phyloP scores from a whole-genome alignment of 768 basidiomycete species.

The Crucibulum laeve region DNA sequence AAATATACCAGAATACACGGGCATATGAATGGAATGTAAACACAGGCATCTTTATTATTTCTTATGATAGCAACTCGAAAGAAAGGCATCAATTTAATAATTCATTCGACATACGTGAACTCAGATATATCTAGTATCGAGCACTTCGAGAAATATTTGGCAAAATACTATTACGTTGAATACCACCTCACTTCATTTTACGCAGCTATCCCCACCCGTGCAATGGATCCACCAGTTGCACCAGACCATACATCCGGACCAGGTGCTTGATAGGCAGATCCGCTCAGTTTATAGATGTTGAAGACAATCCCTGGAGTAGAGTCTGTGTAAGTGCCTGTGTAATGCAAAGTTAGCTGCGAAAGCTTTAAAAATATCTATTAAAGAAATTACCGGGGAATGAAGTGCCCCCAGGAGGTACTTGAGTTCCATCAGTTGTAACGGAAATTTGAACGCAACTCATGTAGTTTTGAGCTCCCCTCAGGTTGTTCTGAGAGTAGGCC shows the following conservation, averaged over 20 bases:
- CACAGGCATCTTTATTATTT: too few species aligned
- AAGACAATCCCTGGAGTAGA: slow-evolving; percentile 13
- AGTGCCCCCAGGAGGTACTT: slow-evolving; percentile 10
- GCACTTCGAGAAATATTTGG: too few species aligned
- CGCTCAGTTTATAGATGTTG: slow-evolving; percentile 8
- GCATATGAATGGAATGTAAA: too few species aligned
- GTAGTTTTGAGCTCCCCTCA: slow-evolving; percentile 36
- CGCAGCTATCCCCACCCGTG: not conserved
- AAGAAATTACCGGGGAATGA: slow-evolving; percentile 11
- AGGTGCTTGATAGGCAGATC: slow-evolving; percentile 9
- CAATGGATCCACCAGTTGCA: slow-evolving; percentile 8
- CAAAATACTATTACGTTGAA: too few species aligned
- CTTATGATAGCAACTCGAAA: too few species aligned
- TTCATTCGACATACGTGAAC: too few species aligned
- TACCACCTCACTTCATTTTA: too few species aligned
- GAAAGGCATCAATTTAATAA: too few species aligned
- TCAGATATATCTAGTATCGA: too few species aligned
- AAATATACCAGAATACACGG: too few species aligned
- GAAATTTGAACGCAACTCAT: slow-evolving; percentile 36
- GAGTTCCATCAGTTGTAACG: slow-evolving; percentile 18
- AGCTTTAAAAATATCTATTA: not conserved
- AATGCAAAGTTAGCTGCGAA: not conserved
- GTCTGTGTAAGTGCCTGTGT: slow-evolving; percentile 7
- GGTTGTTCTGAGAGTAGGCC: slow-evolving; percentile 7
- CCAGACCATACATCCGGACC: slow-evolving; percentile 13